These are phyloP conservation scores for Annulohypoxylon truncatum DNA, from an alignment of 2,329 filamentous ascomycete genomes.

Conservation along the genomic window DNA sequence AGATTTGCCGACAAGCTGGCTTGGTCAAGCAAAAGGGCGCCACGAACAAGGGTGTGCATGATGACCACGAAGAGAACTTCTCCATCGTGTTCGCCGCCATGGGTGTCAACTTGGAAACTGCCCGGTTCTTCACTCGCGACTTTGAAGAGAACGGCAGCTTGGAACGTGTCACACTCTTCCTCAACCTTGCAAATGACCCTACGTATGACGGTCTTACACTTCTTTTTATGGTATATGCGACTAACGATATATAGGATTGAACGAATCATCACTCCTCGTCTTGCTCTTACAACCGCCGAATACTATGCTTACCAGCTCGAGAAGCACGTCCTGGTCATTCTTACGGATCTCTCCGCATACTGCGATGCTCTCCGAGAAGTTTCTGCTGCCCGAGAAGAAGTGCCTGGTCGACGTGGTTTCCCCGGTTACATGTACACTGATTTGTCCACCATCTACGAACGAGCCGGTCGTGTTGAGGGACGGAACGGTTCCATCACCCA, in stretches of 20 bases:
- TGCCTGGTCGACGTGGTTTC: slow-evolving; percentile 98
- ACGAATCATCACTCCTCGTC: slow-evolving; percentile 99
- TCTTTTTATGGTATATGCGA: neutral
- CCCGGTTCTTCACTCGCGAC: slow-evolving; percentile 97
- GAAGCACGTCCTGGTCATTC: slow-evolving; percentile 99
- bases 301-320: slow-evolving; percentile 99
- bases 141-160: slow-evolving; percentile 99
- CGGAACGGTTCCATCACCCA: slow-evolving; percentile 99
- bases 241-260: slow-evolving; percentile 76
- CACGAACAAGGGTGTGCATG: slow-evolving; percentile 93
- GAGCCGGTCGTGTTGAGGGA: slow-evolving; percentile 95
- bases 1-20: slow-evolving; percentile 97
- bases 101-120: slow-evolving; percentile 99
- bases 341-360: slow-evolving; percentile 97
- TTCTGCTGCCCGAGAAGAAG: slow-evolving; percentile 97
- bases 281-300: slow-evolving; percentile 96
- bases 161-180: slow-evolving; percentile 96
- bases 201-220: slow-evolving; percentile 72
- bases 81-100: slow-evolving; percentile 99
- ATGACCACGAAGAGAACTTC: slow-evolving; percentile 99
- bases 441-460: slow-evolving; percentile 99
- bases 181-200: slow-evolving; percentile 98
- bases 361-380: slow-evolving; percentile 99
- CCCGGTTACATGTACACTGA: slow-evolving; percentile 99
- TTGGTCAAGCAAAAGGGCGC: slow-evolving; percentile 82